Evolutionary conservation across 2,329 filamentous ascomycete genomes (phyloP), one percentile per base, ranked within the genome.

Genomic region (Microsporum ferrugineum): DNA sequence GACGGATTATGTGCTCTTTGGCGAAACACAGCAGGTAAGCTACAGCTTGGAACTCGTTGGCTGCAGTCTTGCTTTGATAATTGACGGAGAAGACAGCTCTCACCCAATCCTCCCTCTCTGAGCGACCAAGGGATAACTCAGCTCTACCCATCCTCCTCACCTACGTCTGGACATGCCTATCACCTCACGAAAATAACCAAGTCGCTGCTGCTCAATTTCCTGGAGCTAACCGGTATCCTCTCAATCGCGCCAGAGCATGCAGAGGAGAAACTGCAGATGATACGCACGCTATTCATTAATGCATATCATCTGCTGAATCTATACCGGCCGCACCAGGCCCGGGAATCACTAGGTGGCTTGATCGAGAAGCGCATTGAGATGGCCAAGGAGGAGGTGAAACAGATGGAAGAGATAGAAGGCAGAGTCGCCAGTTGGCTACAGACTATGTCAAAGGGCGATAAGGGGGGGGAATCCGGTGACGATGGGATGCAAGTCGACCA

Each of bases 271-370:
- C 80, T 92, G 53, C 79, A 84, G 51, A 88, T 97, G 72, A 75
- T 99, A 36, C 82, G 88, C 68, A 91, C 87, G 14, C 77, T 97
- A 33, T 87, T 95, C 65, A 86, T 92, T 72, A 97, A 97, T 72
- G 88, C 95, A 69, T 91, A 96, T 74, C 89, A 95, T 69, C 81
- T 96, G 60, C 84, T 97, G 66, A 99, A 99, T 73, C 87, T 95
- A 73, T 97, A 96, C 75, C 83, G 92, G 36, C 91, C 91, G 7
- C 91, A 96, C 71, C 92, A 97, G 76, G 91, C 91, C 29, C 79
- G 92, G 51, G 91, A 96, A 76, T 91, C 87, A 33, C 78, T 95
- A 62, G 95, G 96, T 36, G 76, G 87, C 66, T 83, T 92, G 78
- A 91, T 96, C 88, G 88, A 96, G 74, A 86, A 88, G 66, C 88